Base-by-base conservation (phyloP, 1,139 yeast genomes). In the Blastobotrys apis region DNA sequence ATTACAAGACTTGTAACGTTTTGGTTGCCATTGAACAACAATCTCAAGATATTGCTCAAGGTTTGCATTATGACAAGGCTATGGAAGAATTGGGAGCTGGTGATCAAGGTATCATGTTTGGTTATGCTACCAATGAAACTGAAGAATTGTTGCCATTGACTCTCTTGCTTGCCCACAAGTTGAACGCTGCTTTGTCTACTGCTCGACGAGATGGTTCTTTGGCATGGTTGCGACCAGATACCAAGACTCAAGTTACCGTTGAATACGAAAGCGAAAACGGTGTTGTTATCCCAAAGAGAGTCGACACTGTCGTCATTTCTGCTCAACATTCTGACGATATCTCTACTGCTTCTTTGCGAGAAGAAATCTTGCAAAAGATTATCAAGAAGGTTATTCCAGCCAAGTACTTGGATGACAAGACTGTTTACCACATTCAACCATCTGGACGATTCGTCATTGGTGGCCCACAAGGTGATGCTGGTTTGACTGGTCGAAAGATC, bases 381-480 rank as follows among this genome's bases (percentile, higher is more conserved):
- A 73, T 92, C 71, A 80, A 86, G 73, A 84, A 85, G 76, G 97
- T 90, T 59, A 87, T 90, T 57, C 97, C 98, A 64, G 82, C 81
- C 51, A 74, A 87, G 58, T 78, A 85, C 67, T 80, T 92, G 66
- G 98, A 94, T 67, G 96, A 83, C 65, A 86, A 85, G 74, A 92
- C 99, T 67, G 75, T 81, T 64, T 90, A 87, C 81, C 97, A 90
- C 81, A 87, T 94, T 65, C 98, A 92, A 75, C 99, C 99, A 61
- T 90, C 97, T 55, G 99, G 99, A 62, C 84, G 97, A 74, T 92
- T 92, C 80, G 97, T 94, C 64, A 92, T 92, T 69, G 99, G 99
- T 75, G 99, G 99, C 71, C 98, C 98, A 59, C 98, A 92, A 75
- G 99, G 99, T 80, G 99, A 92, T 68, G 98, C 99, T 57, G 99